phyloP scores from a whole-genome alignment of 2,329 filamentous ascomycete species.

The Neurospora crassa region DNA sequence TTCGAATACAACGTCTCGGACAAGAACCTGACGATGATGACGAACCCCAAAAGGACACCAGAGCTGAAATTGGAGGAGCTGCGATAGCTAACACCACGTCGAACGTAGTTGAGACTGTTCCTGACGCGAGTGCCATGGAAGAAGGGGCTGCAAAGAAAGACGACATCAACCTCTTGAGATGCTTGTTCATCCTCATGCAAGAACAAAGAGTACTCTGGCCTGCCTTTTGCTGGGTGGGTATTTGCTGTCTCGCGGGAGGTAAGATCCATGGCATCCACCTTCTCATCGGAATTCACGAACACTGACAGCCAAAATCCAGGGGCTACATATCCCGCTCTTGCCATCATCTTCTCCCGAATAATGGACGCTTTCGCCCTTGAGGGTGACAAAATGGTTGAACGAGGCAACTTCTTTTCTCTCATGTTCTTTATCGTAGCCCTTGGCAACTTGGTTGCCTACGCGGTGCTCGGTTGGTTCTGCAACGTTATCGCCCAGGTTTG shows the following conservation, averaged over 20 bases:
- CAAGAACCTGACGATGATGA: slow-evolving; percentile 1
- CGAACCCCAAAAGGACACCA: neutral
- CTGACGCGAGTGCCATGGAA: neutral
- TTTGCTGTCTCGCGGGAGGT: slow-evolving; percentile 7
- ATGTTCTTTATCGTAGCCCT: slow-evolving; percentile 48
- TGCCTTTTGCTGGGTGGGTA: neutral
- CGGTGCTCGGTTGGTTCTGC: slow-evolving; percentile 25
- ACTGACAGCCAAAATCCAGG: slow-evolving; percentile 17
- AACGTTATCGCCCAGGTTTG: slow-evolving; percentile 28
- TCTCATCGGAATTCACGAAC: neutral
- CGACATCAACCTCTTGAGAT: slow-evolving; percentile 6
- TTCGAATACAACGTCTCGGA: slow-evolving; percentile 10
- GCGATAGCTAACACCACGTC: slow-evolving; percentile 3
- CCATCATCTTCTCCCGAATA: slow-evolving; percentile 25
- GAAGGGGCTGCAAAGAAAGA: neutral
- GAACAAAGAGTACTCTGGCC: slow-evolving; percentile 7
- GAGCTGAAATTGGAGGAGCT: neutral
- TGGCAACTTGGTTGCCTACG: slow-evolving; percentile 35
- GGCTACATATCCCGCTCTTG: slow-evolving; percentile 30
- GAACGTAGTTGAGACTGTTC: neutral
- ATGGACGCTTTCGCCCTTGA: slow-evolving; percentile 10
- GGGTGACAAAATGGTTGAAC: slow-evolving; percentile 8
- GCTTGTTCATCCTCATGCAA: slow-evolving; percentile 3
- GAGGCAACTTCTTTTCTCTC: slow-evolving; percentile 41
- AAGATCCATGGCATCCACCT: neutral